These are phyloP conservation scores for Heterobasidion irregulare DNA, from an alignment of 1,284 basidiomycete genomes.

Conservation along the genomic window DNA sequence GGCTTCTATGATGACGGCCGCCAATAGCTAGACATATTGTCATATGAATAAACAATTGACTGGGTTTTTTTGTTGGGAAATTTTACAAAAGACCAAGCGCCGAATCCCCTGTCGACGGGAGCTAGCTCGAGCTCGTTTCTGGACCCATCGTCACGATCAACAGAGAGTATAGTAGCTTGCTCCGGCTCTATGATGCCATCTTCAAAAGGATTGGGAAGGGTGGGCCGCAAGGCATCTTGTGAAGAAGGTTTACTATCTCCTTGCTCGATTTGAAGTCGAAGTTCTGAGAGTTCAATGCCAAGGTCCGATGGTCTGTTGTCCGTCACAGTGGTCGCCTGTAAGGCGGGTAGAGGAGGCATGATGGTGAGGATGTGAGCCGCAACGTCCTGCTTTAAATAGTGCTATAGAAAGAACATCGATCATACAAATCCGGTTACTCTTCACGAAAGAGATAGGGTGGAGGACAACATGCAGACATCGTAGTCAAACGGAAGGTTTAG, in stretches of 20 bases:
- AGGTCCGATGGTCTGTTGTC: too few species aligned
- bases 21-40: constrained; percentile 17
- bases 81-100: constrained; percentile 25
- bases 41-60: neutral
- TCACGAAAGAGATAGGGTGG: neutral
- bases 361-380: too few species aligned
- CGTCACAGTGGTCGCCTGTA: too few species aligned
- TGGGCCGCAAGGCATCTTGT: too few species aligned
- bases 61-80: neutral
- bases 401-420: neutral
- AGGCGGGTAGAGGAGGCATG: too few species aligned
- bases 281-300: too few species aligned
- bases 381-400: neutral
- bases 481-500: neutral
- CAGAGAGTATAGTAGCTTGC: neutral
- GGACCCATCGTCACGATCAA: neutral
- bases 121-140: constrained; percentile 17
- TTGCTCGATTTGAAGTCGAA: too few species aligned
- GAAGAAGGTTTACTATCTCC: too few species aligned
- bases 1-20: constrained; percentile 25
- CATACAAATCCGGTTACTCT: neutral
- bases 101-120: constrained; percentile 23
- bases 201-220: too few species aligned
- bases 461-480: neutral
- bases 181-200: neutral